Evolutionary conservation across 2,329 filamentous ascomycete genomes (phyloP), one percentile per base, ranked within the genome.

Genomic region (Neonectria magnoliae): DNA sequence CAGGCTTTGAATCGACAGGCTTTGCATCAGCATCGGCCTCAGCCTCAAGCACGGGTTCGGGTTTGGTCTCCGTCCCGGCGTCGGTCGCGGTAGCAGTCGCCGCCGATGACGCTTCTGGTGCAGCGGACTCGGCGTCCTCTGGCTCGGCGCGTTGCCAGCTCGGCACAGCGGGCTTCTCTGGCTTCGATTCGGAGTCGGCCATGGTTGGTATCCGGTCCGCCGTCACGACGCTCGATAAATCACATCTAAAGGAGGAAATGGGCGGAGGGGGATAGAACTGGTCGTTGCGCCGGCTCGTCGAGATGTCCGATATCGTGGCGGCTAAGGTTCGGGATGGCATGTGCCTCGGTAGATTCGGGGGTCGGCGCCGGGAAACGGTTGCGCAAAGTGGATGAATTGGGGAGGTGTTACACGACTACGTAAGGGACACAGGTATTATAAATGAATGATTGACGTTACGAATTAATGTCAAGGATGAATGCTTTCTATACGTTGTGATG

Each of bases 151-250:
- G 77, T 68, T 78, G 77, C 78, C 76, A 79, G 47, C 68, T 66
- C 18, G 78, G 78, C n/a, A 76, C 74, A 60, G 65, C 69, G 16
- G 75, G 66, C 27, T 66, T 51, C 18, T 62, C 59, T 25, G 68
- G 31, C 25, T 70, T 75, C 6, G 75, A 70, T 62, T 79, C 73
- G 11, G 77, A 68, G 65, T 79, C 77, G 62, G 74, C 71, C 79
- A 81, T 80, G 25, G 29, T 38, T 72, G 54, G 41, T 56, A n/a
- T 47, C 9, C 16, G 20, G 36, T 25, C 45, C n/a, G 18, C 16
- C 48, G 47, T 31, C 41, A 38, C 27, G 52, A 31, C 8, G 18
- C 13, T 44, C 53, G 16, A 5, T 2, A 41, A 61, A 41, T 61
- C 29, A 52, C 42, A 50, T 38, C 10, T 42, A 42, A 48, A 52